These are phyloP conservation scores for Phialophora verrucosa DNA, from an alignment of 2,329 filamentous ascomycete species.

Conservation along the genomic window DNA sequence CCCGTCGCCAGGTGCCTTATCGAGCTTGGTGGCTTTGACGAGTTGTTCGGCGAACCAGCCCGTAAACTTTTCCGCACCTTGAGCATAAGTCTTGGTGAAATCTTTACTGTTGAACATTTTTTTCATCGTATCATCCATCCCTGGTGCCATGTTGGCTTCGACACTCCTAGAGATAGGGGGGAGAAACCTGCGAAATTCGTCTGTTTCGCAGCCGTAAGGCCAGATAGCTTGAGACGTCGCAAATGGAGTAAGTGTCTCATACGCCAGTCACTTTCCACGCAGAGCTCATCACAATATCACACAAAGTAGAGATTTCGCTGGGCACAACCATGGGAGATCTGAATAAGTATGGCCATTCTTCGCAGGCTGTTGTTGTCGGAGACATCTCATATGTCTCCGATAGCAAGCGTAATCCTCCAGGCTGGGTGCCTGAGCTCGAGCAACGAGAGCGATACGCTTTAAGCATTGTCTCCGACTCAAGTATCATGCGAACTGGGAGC, in stretches of 20 bases:
- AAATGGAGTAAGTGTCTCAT: neutral
- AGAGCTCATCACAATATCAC: neutral
- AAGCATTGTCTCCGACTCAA: neutral
- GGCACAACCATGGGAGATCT: neutral
- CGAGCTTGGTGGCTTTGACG: conserved; percentile 42
- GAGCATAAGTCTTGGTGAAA: conserved; percentile 24
- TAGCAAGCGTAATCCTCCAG: neutral
- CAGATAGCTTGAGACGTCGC: neutral
- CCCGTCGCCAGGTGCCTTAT: conserved; percentile 29
- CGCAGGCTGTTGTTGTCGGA: conserved; percentile 1
- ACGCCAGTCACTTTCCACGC: neutral
- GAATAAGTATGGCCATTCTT: neutral
- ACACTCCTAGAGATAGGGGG: neutral
- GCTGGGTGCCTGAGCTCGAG: neutral
- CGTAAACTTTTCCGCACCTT: conserved; percentile 43
- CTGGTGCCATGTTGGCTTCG: conserved; percentile 15
- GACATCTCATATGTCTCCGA: conserved; percentile 17
- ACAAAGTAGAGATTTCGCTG: neutral
- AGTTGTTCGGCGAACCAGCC: conserved; percentile 42
- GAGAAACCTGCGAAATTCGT: neutral
- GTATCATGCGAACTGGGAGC: neutral
- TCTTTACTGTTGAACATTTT: conserved; percentile 18
- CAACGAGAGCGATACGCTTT: neutral
- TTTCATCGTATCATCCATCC: neutral
- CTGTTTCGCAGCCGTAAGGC: neutral